Base-by-base conservation (phyloP, 1,139 yeast genomes). In the Kodamaea sp. region DNA sequence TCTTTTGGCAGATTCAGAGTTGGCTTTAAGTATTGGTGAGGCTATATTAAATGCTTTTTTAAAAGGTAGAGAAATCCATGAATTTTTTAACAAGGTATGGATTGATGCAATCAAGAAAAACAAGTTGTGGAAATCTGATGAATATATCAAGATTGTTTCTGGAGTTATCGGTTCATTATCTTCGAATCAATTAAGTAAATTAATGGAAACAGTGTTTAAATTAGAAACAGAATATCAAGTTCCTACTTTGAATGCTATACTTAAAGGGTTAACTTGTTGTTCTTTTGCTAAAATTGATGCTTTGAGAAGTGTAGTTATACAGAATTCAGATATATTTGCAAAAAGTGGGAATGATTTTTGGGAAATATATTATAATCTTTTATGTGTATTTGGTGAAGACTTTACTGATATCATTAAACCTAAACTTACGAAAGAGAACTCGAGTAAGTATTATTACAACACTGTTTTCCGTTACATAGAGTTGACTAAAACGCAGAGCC, bases 61-160 rank as follows among this genome's bases (percentile, higher is more conserved):
- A 5, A 73, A 67, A 47, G 82, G 82, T 6, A 75, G 94, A 63
- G 88, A 82, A 39, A 63, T 79, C 32, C 60, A 60, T 7, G 57
- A 60, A 4, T 83, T 84, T 47, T 64, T 79, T 36, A 56, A 61
- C 4, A 44, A 50, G 1, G 55, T 68, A 9, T 81, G 85, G 83
- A 59, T 63, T 9, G 38, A 49, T 2, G 62, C 70, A 5, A 59
- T 71, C 8, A 37, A 52, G 3, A 41, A 47, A 4, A 47, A 54
- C 20, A 35, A 40, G 3, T 40, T 54, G 31, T 65, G 75, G 63
- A 48, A 42, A 7, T 53, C 64, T 2, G 46, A 49, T 2, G 53
- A 50, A 2, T 67, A 75, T 34, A 49, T 69, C 1, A 46, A 53
- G 2, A 45, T 58, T 4, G 68, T 80, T 2, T 57, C 85, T 0